Base-by-base conservation (phyloP, 2,329 filamentous ascomycete species). In the Fonsecaea multimorphosa region DNA sequence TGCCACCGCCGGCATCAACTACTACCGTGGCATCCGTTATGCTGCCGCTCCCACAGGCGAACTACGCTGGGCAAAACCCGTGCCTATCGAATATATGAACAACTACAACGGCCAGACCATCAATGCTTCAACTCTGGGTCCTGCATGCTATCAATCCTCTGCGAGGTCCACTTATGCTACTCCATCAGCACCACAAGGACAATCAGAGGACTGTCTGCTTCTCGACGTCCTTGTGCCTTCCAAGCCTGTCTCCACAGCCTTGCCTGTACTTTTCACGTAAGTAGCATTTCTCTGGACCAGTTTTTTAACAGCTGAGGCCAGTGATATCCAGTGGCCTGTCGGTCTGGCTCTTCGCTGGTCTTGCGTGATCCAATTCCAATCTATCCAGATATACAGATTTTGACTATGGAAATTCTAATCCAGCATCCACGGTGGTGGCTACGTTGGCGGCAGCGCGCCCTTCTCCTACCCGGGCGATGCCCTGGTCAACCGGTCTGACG, bases 381-480 rank as follows among this genome's bases (percentile, higher is more conserved):
- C 12, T n/a, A 31, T n/a, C 19, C 3, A 24, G 24, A 16, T 16
- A 11, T 53, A 19, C 58, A 60, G 22, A 52, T 7, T 52, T 49
- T 63, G 29, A 63, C 61, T n/a, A 27, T n/a, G 40, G 34, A 19
- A 8, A 27, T 34, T 34, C 14, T 9, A n/a, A n/a, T 34, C 14
- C 19, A 63, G 61, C 52, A 67, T 67, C n/a, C 71, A 72, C 32
- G 71, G 71, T 3, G 71, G 71, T 22, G 71, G 71, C 4, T 73
- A 72, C 27, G 67, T 68, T 8, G 38, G 61, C 2, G 69, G 68
- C 24, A 70, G 71, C 58, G 55, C 62, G 22, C 55, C 62, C 2
- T 63, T 63, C 53, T 64, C 62, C 4, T 64, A 64, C 49, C 66
- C 70, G 5, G 69, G 57, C 31, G 62, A 64, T 1, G 68, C 70